Evolutionary conservation across 345 rosid species (phyloP).

Genomic region (Nasturtium officinale): DNA sequence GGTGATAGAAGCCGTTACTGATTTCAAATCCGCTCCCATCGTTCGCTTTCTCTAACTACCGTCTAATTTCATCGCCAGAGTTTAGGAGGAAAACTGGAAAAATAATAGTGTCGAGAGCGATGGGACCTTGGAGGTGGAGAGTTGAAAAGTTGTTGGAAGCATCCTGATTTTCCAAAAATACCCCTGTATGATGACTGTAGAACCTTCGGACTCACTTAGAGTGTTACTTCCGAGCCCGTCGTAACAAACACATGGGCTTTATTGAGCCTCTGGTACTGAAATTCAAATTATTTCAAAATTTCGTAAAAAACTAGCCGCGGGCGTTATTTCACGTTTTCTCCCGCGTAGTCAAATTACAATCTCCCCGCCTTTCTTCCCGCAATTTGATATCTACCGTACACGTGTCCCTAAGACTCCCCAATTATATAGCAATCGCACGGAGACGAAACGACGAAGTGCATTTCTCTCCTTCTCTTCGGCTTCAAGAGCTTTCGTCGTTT

Average conservation of each 20-base stretch:
- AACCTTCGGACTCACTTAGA: background rate
- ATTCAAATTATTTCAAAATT: slow-evolving; percentile 27
- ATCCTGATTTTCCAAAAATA: slow-evolving; percentile 33
- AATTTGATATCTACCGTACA: slow-evolving; percentile 40
- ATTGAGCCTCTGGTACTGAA: slow-evolving; percentile 24
- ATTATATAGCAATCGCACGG: slow-evolving; percentile 25
- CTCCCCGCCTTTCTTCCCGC: slow-evolving; percentile 41
- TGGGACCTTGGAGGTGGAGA: slow-evolving; percentile 28
- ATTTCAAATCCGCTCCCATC: slow-evolving; percentile 38
- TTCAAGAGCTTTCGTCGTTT: slow-evolving; percentile 19
- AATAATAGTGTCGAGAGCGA: slow-evolving; percentile 21
- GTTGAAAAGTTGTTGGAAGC: slow-evolving; percentile 38
- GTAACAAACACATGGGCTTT: slow-evolving; percentile 28
- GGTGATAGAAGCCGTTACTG: slow-evolving; percentile 20
- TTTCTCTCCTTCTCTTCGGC: background rate
- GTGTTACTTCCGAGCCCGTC: background rate
- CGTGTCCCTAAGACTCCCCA: slow-evolving; percentile 35
- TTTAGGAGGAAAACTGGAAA: slow-evolving; percentile 11
- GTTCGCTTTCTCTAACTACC: slow-evolving; percentile 24
- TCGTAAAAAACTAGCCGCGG: slow-evolving; percentile 39
- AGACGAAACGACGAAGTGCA: background rate
- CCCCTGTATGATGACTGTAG: background rate
- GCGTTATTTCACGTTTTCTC: slow-evolving; percentile 18
- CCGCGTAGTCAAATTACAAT: slow-evolving; percentile 29
- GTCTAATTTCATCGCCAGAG: slow-evolving; percentile 41